Conservation (phyloP, 805 yeast genomes). For the Wickerhamomyces bovis region DNA sequence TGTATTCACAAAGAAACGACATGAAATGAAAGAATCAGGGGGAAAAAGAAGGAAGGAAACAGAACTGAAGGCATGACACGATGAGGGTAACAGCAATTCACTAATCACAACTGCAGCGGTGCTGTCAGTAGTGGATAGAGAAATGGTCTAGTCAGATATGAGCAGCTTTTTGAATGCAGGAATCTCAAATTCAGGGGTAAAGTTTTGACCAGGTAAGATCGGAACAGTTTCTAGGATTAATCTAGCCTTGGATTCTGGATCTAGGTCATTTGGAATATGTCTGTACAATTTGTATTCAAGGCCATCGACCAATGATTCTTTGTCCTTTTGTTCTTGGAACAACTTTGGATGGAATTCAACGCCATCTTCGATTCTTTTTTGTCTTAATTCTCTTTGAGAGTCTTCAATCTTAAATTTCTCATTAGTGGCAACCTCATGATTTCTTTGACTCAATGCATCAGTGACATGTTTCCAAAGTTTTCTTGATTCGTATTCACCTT, state of each 20-base stretch:
- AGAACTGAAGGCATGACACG: background rate
- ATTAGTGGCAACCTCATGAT: constrained; percentile 80
- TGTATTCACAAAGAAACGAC: background rate
- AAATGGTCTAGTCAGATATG: constrained; percentile 1
- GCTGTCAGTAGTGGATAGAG: background rate
- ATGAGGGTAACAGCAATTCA: background rate
- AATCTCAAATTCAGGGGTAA: constrained; percentile 55
- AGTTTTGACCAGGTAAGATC: constrained; percentile 74
- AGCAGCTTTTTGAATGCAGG: constrained; percentile 57
- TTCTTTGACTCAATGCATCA: constrained; percentile 69
- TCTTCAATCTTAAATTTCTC: constrained; percentile 87
- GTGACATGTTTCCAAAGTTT: constrained; percentile 79
- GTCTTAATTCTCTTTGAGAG: constrained; percentile 71
- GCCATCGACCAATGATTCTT: constrained; percentile 24
- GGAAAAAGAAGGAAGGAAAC: background rate
- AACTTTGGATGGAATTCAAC: constrained; percentile 75
- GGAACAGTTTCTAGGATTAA: constrained; percentile 66
- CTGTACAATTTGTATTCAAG: constrained; percentile 66
- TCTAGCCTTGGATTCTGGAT: constrained; percentile 46
- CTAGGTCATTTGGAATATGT: constrained; percentile 46
- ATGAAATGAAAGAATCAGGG: background rate
- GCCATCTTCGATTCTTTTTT: constrained; percentile 70
- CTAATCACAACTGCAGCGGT: background rate
- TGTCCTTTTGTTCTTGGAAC: constrained; percentile 45
- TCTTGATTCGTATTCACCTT: constrained; percentile 76